phyloP scores from a whole-genome alignment of 2,329 filamentous ascomycete genomes.

The Lecanosticta acicola region DNA sequence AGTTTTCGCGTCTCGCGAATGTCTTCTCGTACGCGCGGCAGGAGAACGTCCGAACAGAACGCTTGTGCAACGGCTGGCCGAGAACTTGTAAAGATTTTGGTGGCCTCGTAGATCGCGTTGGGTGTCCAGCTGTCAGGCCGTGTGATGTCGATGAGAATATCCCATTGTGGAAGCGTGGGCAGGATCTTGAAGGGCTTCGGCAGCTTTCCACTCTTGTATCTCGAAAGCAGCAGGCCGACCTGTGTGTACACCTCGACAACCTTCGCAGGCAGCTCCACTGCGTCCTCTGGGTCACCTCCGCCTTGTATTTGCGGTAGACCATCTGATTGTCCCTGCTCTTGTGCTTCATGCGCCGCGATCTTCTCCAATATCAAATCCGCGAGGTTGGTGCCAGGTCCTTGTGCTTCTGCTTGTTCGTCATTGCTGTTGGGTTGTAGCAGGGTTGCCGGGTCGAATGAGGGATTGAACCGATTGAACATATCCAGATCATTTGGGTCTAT shows the following conservation, averaged over 20 bases:
- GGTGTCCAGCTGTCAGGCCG: slow-evolving; percentile 71
- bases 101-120: slow-evolving; percentile 81
- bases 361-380: slow-evolving; percentile 91
- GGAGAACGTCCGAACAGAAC: slow-evolving; percentile 79
- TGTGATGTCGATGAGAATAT: slow-evolving; percentile 79
- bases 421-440: slow-evolving; percentile 60
- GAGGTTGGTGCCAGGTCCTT: slow-evolving; percentile 61
- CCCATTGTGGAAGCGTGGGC: slow-evolving; percentile 86
- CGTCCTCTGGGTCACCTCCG: slow-evolving; percentile 64
- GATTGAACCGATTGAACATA: slow-evolving; percentile 86
- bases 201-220: slow-evolving; percentile 93
- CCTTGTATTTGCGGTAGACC: slow-evolving; percentile 51
- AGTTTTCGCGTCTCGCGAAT: slow-evolving; percentile 92
- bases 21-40: slow-evolving; percentile 87
- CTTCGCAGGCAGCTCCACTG: slow-evolving; percentile 80
- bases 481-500: slow-evolving; percentile 85
- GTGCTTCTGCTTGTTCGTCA: slow-evolving; percentile 28
- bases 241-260: slow-evolving; percentile 93
- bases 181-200: slow-evolving; percentile 98
- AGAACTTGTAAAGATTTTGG: slow-evolving; percentile 82
- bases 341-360: slow-evolving; percentile 84
- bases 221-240: slow-evolving; percentile 80
- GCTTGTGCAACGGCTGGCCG: slow-evolving; percentile 74
- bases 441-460: slow-evolving; percentile 63
- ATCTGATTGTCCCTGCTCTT: slow-evolving; percentile 48